Base-by-base conservation (phyloP, 176 grass and related monocot genomes). In the Chloris gayana region DNA sequence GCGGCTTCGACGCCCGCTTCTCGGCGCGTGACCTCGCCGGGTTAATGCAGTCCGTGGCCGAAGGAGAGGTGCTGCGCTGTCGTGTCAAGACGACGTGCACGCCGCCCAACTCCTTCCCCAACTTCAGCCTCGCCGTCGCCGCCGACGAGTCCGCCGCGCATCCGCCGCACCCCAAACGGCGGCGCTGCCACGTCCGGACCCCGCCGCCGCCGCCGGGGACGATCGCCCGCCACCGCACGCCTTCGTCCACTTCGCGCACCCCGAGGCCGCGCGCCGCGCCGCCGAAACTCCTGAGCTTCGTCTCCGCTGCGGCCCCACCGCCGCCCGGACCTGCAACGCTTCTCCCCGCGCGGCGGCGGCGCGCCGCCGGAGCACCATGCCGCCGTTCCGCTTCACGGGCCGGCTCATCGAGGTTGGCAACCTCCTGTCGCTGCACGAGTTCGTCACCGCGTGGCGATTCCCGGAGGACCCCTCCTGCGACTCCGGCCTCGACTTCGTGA, bases 221-320 rank as follows among this genome's bases (percentile, higher is more conserved):
- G 76, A 50, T 0, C 85, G 70, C 82, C 87, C 90, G 21, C 89
- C 83, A 0, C 89, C 95, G 2, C 94, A 97, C 80, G 94, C 89
- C 3, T 97, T 97, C 69, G 95, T 98, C 73, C 92, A 94, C 73
- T 97, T 94, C 53, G 87, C 83, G 49, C 67, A 53, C 31, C 80
- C 80, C 14, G 87, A 83, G n/a, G 87, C 32, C 9, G 87, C 87
- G 22, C 93, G 74, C 69, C 57, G 57, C n/a, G 57, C n/a, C 57
- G n/a, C 57, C 57, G 57, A 24, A 9, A 72, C 37, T n/a, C 85
- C 59, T 12, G 83, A 82, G 41, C 85, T 98, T 4, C 5, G 7
- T 46, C 15, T 92, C 34, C 57, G 87, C 47, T 32, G 12, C 63
- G 59, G 56, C 49, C 74, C 34, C 85, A 94, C 31, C 72, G 80